These are phyloP conservation scores for Pestalotiopsis sp. DNA, from an alignment of 2,329 filamentous ascomycete genomes.

Conservation along the genomic window DNA sequence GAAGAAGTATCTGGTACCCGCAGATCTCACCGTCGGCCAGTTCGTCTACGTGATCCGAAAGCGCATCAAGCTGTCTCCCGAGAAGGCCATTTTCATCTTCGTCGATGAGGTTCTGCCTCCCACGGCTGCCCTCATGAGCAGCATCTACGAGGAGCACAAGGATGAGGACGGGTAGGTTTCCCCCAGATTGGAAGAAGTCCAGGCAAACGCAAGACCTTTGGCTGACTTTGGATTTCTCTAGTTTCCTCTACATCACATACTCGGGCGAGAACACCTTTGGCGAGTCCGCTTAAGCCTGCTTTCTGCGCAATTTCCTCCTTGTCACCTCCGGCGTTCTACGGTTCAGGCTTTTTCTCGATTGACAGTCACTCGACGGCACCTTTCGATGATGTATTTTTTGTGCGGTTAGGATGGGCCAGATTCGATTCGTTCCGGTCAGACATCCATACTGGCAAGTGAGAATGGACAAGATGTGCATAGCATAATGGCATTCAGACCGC, in stretches of 20 bases:
- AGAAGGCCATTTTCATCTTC: constrained; percentile 99
- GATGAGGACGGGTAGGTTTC: constrained; percentile 66
- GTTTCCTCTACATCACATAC: constrained; percentile 98
- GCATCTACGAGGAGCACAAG: constrained; percentile 99
- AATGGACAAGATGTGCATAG: background rate
- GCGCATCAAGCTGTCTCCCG: constrained; percentile 98
- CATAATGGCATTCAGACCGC: background rate
- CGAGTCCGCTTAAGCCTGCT: constrained; percentile 38
- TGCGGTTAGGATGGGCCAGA: constrained; percentile 4
- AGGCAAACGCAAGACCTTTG: background rate
- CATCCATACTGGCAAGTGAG: background rate
- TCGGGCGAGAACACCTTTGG: constrained; percentile 99
- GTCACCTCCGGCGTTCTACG: constrained; percentile 14
- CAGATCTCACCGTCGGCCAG: constrained; percentile 97
- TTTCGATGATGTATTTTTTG: constrained; percentile 5
- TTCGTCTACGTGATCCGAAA: constrained; percentile 99
- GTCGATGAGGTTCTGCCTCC: constrained; percentile 97
- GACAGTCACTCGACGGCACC: background rate
- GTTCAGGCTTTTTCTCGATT: constrained; percentile 13
- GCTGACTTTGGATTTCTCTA: constrained; percentile 36
- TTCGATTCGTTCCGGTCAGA: background rate
- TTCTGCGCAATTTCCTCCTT: constrained; percentile 3
- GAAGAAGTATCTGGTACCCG: constrained; percentile 99
- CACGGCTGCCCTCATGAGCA: constrained; percentile 97
- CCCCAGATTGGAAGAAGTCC: constrained; percentile 16